Conservation (phyloP, 2,329 filamentous ascomycete genomes). For the Pestalotiopsis sp. region DNA sequence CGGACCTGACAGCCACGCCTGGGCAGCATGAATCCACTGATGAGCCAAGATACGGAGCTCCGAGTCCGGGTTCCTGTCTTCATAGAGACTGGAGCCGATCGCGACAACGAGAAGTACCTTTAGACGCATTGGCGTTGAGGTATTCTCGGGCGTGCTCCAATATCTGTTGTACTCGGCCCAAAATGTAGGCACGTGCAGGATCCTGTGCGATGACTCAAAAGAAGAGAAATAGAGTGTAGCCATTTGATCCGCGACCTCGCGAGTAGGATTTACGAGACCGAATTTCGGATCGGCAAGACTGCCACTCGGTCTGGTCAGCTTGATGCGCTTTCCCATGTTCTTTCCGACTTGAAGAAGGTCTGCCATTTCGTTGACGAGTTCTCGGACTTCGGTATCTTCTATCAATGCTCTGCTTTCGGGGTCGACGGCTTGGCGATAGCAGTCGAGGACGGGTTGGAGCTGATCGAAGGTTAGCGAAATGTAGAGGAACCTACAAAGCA, state of each 20-base stretch:
- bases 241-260: constrained; percentile 40
- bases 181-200: constrained; percentile 57
- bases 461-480: constrained; percentile 15
- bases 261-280: constrained; percentile 28
- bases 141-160: constrained; percentile 40
- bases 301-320: constrained; percentile 36
- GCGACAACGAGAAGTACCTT: constrained; percentile 43
- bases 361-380: constrained; percentile 27
- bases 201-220: constrained; percentile 53
- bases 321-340: constrained; percentile 31
- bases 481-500: background rate
- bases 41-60: constrained; percentile 28
- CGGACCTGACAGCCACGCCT: constrained; percentile 43
- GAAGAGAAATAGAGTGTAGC: constrained; percentile 48
- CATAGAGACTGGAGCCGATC: constrained; percentile 38
- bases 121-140: constrained; percentile 28
- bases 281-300: constrained; percentile 23
- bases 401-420: constrained; percentile 18
- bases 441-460: constrained; percentile 31
- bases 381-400: constrained; percentile 24
- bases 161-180: constrained; percentile 49
- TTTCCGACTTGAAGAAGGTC: constrained; percentile 37
- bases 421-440: constrained; percentile 28
- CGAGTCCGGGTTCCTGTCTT: constrained; percentile 23
- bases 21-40: constrained; percentile 43